These are phyloP conservation scores for Amanita jacksonii DNA, from an alignment of 768 basidiomycete species.

Conservation along the genomic window DNA sequence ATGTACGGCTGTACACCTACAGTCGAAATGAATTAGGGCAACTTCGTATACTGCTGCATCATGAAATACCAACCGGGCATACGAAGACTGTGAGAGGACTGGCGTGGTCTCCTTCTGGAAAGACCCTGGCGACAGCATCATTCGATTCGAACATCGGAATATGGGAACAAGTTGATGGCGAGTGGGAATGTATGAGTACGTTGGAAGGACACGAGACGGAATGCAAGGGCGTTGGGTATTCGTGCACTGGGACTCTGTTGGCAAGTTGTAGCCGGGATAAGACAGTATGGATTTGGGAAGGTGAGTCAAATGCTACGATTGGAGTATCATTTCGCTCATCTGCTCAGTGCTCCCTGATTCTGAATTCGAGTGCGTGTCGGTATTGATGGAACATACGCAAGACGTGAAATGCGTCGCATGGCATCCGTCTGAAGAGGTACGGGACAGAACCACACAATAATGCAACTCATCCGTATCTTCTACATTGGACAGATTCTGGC, in stretches of 20 bases:
- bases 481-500: constrained; percentile 70
- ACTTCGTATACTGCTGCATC: constrained; percentile 39
- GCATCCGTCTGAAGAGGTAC: constrained; percentile 92
- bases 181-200: constrained; percentile 84
- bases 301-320: constrained; percentile 24
- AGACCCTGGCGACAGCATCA: constrained; percentile 81
- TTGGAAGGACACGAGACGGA: constrained; percentile 96
- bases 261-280: constrained; percentile 96
- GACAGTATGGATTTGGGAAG: constrained; percentile 99
- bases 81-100: constrained; percentile 78
- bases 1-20: constrained; percentile 79
- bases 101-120: constrained; percentile 85
- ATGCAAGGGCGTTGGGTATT: constrained; percentile 88
- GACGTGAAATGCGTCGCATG: constrained; percentile 94
- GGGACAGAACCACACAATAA: background rate
- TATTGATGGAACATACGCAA: constrained; percentile 94
- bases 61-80: constrained; percentile 77
- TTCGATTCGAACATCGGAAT: constrained; percentile 91
- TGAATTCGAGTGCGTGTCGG: constrained; percentile 91
- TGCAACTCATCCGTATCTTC: background rate
- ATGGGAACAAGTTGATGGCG: constrained; percentile 71
- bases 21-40: constrained; percentile 16
- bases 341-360: constrained; percentile 74
- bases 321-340: constrained; percentile 2
- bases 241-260: constrained; percentile 66